Evolutionary conservation across 2,329 filamentous ascomycete species (phyloP).

Genomic region (Epichloe bromicola): DNA sequence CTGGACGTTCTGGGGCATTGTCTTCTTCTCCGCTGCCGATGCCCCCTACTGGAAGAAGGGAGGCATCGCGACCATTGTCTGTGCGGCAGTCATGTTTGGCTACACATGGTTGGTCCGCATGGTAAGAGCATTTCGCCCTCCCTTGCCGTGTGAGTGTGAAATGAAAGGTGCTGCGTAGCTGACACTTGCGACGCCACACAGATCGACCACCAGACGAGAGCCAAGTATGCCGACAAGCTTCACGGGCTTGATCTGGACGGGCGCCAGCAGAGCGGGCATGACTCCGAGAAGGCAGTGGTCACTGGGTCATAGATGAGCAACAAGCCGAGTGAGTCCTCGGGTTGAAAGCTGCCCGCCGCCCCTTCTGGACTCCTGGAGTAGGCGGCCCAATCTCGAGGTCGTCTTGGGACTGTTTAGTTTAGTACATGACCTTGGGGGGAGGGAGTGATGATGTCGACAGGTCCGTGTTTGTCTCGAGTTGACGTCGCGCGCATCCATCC

Average conservation of each 20-base stretch:
- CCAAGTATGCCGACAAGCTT: not conserved
- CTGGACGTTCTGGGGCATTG: not conserved
- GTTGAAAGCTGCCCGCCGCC: too few relatives aligned
- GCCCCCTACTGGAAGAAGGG: not conserved
- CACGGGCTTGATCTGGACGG: not conserved
- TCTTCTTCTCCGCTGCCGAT: not conserved
- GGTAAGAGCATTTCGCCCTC: not conserved
- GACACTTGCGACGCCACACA: not conserved
- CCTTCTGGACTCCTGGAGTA: too few relatives aligned
- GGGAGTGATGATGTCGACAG: too few relatives aligned
- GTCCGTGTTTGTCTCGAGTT: too few relatives aligned
- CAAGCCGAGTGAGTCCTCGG: not conserved
- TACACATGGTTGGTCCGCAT: not conserved
- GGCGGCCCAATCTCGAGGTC: too few relatives aligned
- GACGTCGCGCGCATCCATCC: too few relatives aligned
- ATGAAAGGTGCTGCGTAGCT: not conserved
- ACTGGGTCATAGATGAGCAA: not conserved
- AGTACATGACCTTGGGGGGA: conserved; percentile 10
- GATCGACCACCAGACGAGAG: not conserved
- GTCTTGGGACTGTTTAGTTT: not conserved
- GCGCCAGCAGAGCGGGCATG: not conserved
- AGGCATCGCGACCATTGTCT: not conserved
- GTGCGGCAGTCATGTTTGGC: not conserved
- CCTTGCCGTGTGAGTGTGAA: not conserved
- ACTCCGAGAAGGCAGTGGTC: not conserved